phyloP scores from a whole-genome alignment of 2,329 filamentous ascomycete genomes.

The Stylonectria norvegica region DNA sequence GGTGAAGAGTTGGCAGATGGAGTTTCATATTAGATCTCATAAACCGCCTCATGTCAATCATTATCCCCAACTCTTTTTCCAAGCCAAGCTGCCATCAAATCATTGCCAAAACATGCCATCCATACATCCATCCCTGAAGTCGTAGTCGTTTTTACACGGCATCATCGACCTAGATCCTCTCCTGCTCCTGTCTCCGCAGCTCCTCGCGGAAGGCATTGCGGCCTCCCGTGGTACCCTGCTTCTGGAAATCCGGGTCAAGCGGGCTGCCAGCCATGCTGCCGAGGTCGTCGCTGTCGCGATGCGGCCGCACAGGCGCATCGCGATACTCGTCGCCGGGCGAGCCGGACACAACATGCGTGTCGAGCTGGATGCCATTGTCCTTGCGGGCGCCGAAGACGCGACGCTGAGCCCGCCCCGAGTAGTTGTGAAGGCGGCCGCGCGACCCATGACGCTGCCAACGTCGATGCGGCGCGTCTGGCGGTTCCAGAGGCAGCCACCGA shows the following conservation, averaged over 20 bases:
- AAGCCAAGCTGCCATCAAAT: slow-evolving; percentile 7
- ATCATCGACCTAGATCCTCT: slow-evolving; percentile 29
- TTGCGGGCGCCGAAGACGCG: slow-evolving; percentile 34
- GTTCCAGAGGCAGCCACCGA: slow-evolving; percentile 58
- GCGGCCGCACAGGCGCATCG: slow-evolving; percentile 30
- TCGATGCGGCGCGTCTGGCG: slow-evolving; percentile 47
- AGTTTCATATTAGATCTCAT: slow-evolving; percentile 25
- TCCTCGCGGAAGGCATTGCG: slow-evolving; percentile 50
- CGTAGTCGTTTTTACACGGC: neutral
- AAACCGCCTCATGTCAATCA: slow-evolving; percentile 21
- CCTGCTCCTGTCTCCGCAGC: slow-evolving; percentile 44
- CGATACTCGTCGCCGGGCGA: slow-evolving; percentile 29
- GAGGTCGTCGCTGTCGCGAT: slow-evolving; percentile 46
- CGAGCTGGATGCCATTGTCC: slow-evolving; percentile 45
- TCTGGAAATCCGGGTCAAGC: slow-evolving; percentile 40
- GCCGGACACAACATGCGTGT: slow-evolving; percentile 28
- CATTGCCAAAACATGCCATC: slow-evolving; percentile 14
- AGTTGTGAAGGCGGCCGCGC: slow-evolving; percentile 40
- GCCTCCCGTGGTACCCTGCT: slow-evolving; percentile 32
- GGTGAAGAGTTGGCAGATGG: no score
- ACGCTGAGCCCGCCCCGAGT: slow-evolving; percentile 39
- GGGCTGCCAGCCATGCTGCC: slow-evolving; percentile 49
- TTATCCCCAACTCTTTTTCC: slow-evolving; percentile 16
- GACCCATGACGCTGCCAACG: slow-evolving; percentile 51
- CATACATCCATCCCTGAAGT: slow-evolving; percentile 2